Conservation (phyloP, 148 eudicot species). For the Camellia granthamiana region DNA sequence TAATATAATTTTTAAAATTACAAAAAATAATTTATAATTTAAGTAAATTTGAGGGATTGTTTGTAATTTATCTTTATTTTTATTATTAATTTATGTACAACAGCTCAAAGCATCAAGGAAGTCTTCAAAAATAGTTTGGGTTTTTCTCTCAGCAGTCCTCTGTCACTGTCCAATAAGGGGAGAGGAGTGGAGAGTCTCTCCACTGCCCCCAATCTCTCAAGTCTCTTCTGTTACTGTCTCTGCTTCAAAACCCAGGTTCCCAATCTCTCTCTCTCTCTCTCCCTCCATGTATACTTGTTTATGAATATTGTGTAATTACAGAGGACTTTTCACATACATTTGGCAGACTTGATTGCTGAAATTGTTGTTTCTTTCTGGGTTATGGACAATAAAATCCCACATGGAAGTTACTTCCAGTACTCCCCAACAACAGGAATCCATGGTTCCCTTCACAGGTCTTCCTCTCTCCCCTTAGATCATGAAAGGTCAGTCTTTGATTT, state of each 20-base stretch:
- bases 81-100: background rate
- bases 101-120: conserved; percentile 23
- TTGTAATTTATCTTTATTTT: background rate
- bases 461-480: conserved; percentile 40
- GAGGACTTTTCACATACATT: no score
- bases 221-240: background rate
- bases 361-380: conserved; percentile 3
- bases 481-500: conserved; percentile 28
- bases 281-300: background rate
- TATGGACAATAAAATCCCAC: conserved; percentile 46
- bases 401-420: conserved; percentile 51
- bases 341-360: background rate
- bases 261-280: background rate
- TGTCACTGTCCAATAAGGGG: background rate
- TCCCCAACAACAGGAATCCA: conserved; percentile 35
- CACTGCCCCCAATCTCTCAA: background rate
- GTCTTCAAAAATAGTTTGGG: conserved; percentile 16
- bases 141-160: background rate
- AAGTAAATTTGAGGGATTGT: no score
- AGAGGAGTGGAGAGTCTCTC: no score
- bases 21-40: no score
- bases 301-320: background rate
- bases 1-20: no score
- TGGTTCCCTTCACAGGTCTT: conserved; percentile 41
- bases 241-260: background rate